Base-by-base conservation (phyloP, 371 early-diverging fungal genomes). In the Quaeritorhiza haematococci region DNA sequence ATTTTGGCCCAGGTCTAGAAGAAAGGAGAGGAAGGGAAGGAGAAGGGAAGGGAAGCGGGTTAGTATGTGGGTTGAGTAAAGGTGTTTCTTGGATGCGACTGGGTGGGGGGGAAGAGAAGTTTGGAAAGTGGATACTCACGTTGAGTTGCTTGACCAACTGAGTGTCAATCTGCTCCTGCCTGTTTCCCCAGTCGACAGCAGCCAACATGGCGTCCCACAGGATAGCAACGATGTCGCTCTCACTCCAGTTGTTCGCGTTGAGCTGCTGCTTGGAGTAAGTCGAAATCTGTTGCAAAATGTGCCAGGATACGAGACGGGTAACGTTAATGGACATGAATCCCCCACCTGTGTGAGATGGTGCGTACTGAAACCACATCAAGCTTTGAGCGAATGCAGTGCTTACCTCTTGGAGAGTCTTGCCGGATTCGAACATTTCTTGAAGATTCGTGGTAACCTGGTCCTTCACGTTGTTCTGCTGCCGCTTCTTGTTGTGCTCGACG, bases 161-260 rank as follows among this genome's bases (percentile, higher is more conserved):
- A 26, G 75, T 69, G 63, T 93, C 93, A 61, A 92, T 78, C 66
- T 90, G 90, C 71, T 93, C 95, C 46, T 84, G 72, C 52, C 89
- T 83, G 59, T 78, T 74, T 56, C 85, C 78, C 78, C 86, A 82
- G 59, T 91, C 91, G 28, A 89, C 76, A 1, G 89, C 78, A 21
- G 76, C 75, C 64, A 92, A 78, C 52, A 92, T 63, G 28, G 87
- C 82, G 50, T 84, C 85, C 94, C 94, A 94, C 29, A 89, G 71
- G 56, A 93, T 78, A 15, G 82, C 79, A 4, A 85, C 81, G 15
- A 84, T 76, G 51, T 92, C 89, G 33, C 75, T 72, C 70, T 93
- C 93, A 48, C 68, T 71, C 82, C 92, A 81, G n/a, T 76, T 72
- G 64, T 87, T 78, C 38, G 84, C 85, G 69, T 85, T 84, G 63